Base-by-base conservation (phyloP, 2,329 filamentous ascomycete genomes). In the Trichothecium roseum region DNA sequence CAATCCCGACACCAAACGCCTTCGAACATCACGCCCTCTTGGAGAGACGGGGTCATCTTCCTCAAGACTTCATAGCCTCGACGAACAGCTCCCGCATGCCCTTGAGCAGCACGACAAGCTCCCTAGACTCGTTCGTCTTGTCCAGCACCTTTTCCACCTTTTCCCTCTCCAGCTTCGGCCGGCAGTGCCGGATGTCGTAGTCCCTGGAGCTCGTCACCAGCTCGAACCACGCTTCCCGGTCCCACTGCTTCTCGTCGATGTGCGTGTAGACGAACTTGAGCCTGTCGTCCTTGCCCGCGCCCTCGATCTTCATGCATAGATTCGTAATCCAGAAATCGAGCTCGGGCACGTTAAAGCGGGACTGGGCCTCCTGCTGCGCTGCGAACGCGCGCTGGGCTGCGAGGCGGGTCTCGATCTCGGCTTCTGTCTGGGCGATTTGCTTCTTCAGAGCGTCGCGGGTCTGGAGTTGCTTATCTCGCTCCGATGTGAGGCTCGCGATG, bases 241-340 rank as follows among this genome's bases (percentile, higher is more conserved):
- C 84, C 81, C 84, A 88, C 53, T 91, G 81, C 49, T 78, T 75
- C 63, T 94, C 86, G 52, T 93, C 78, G 31, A 96, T 68, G 56
- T 93, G 84, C 18, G 78, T 83, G 53, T 86, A 98, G 3, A 91
- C 74, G 55, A 98, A 94, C 58, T 89, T 89, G 47, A 98, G 67
- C 18, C 84, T 73, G 59, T 95, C 88, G 42, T 84, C 79, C 52
- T 76, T 74, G 2, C 85, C 88, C 0, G 84, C 84, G 2, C 89
- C 89, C 53, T 96, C 89, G 51, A 98, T 93, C 41, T 82, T 70
- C 53, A 96, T 59, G 39, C 89, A 88, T 40, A 98, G 66, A 54
- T 89, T 91, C 37, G 81, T 82, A 55, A 94, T 84, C 91, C 91
- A 98, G 55, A 96, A 96, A 46, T 88, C 84, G 31, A 98, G 70